These are phyloP conservation scores for Candida peoriensis DNA, from an alignment of 805 yeast species.

Conservation along the genomic window DNA sequence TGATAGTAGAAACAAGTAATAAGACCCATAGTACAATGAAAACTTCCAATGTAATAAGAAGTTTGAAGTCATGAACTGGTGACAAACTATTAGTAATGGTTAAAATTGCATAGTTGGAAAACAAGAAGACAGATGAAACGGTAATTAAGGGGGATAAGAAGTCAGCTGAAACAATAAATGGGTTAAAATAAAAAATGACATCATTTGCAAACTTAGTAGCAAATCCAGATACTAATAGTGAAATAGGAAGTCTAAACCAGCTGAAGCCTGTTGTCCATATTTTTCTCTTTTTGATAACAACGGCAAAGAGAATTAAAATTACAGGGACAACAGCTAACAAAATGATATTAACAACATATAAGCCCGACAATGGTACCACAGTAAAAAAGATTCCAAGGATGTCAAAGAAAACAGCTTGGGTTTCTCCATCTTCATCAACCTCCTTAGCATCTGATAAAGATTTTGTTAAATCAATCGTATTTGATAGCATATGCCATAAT, in stretches of 20 bases:
- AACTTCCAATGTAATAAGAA: constrained; percentile 49
- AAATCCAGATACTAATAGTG: constrained; percentile 42
- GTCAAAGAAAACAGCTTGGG: constrained; percentile 61
- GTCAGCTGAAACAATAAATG: constrained; percentile 46
- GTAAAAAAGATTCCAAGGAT: constrained; percentile 54
- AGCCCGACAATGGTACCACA: constrained; percentile 41
- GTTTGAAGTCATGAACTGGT: constrained; percentile 56
- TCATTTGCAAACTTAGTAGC: constrained; percentile 32
- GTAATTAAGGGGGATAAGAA: constrained; percentile 46
- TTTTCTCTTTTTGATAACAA: constrained; percentile 41
- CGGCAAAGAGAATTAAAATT: constrained; percentile 39
- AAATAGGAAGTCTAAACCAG: constrained; percentile 56
- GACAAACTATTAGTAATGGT: constrained; percentile 31
- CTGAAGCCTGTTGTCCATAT: constrained; percentile 44
- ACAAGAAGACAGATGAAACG: constrained; percentile 40
- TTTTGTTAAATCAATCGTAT: constrained; percentile 54
- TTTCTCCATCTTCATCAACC: constrained; percentile 24
- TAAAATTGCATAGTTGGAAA: constrained; percentile 53
- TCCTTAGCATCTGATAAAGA: constrained; percentile 39
- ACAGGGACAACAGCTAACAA: constrained; percentile 54
- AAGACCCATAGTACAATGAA: constrained; percentile 53
- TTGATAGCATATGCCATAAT: constrained; percentile 79
- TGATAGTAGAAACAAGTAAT: constrained; percentile 45
- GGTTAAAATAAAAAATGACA: constrained; percentile 39
- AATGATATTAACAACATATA: constrained; percentile 49